These are phyloP conservation scores for Phylloporus sp. DNA, from an alignment of 768 basidiomycete genomes.

Conservation along the genomic window DNA sequence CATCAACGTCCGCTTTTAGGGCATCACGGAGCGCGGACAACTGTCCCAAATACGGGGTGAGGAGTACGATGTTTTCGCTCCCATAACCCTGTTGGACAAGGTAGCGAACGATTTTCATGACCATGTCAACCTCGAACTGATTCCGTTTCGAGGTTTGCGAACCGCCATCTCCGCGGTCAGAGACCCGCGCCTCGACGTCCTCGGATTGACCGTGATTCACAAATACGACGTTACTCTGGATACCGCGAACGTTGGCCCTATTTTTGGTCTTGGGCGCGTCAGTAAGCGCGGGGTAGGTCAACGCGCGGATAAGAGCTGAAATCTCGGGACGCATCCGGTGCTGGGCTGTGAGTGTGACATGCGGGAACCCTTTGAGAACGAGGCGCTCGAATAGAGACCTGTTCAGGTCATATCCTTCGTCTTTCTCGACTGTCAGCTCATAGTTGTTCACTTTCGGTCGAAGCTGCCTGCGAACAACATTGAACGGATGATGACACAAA, in stretches of 20 bases:
- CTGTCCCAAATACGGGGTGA: slow-evolving; percentile 70
- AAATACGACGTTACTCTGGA: slow-evolving; percentile 56
- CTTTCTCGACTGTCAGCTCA: slow-evolving; percentile 59
- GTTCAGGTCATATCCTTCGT: slow-evolving; percentile 63
- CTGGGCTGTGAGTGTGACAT: slow-evolving; percentile 49
- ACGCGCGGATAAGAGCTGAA: slow-evolving; percentile 50
- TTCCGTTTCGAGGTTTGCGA: slow-evolving; percentile 59
- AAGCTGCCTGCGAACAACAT: slow-evolving; percentile 45
- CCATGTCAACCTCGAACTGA: slow-evolving; percentile 54
- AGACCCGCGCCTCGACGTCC: slow-evolving; percentile 38
- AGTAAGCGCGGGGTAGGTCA: slow-evolving; percentile 61
- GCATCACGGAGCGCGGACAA: slow-evolving; percentile 45
- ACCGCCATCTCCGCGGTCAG: slow-evolving; percentile 43
- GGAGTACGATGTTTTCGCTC: slow-evolving; percentile 53
- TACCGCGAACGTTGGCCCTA: slow-evolving; percentile 49
- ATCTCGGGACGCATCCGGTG: slow-evolving; percentile 78
- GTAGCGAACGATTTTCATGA: slow-evolving; percentile 60
- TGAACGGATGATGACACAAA: neutral
- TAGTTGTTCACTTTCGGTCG: slow-evolving; percentile 72
- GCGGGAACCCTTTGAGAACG: slow-evolving; percentile 57
- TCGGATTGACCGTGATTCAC: slow-evolving; percentile 54
- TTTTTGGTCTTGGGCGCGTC: slow-evolving; percentile 49
- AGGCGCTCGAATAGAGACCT: slow-evolving; percentile 66
- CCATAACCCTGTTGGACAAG: slow-evolving; percentile 65
- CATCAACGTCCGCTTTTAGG: slow-evolving; percentile 46